phyloP scores from a whole-genome alignment of 148 eudicot species.

The Pharnaceum exiguum region DNA sequence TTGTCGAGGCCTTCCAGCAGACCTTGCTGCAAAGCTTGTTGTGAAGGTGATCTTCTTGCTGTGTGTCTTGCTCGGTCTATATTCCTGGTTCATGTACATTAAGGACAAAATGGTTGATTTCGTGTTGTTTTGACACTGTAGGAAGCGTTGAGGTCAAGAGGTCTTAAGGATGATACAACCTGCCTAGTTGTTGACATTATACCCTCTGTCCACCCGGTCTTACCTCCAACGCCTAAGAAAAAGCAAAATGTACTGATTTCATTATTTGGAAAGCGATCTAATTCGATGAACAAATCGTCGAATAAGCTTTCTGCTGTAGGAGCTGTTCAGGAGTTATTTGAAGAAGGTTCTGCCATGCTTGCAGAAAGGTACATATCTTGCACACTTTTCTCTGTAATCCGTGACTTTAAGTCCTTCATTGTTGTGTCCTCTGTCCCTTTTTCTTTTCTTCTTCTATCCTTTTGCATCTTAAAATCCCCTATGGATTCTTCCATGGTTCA shows the following conservation, averaged over 20 bases:
- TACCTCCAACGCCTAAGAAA: constrained; percentile 50
- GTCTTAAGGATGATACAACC: constrained; percentile 95
- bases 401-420: constrained; percentile 1
- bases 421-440: background rate
- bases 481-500: too few relatives aligned
- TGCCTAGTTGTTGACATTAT: constrained; percentile 97
- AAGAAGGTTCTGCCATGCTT: constrained; percentile 98
- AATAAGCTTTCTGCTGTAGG: constrained; percentile 86
- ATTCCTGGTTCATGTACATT: constrained; percentile 4
- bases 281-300: constrained; percentile 41
- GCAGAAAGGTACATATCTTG: constrained; percentile 65
- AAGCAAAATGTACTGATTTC: constrained; percentile 59
- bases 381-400: constrained; percentile 1
- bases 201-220: constrained; percentile 65
- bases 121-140: constrained; percentile 15
- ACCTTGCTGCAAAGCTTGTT: constrained; percentile 95
- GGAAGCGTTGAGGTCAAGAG: constrained; percentile 96
- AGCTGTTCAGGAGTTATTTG: constrained; percentile 92
- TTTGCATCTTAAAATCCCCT: too few relatives aligned
- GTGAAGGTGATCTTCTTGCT: constrained; percentile 60
- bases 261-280: constrained; percentile 60
- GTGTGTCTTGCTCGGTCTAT: background rate
- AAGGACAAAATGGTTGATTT: background rate
- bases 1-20: constrained; percentile 90
- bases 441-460: too few relatives aligned